Conservation (phyloP, 2,329 filamentous ascomycete species). For the Fusarium sarcochroum region DNA sequence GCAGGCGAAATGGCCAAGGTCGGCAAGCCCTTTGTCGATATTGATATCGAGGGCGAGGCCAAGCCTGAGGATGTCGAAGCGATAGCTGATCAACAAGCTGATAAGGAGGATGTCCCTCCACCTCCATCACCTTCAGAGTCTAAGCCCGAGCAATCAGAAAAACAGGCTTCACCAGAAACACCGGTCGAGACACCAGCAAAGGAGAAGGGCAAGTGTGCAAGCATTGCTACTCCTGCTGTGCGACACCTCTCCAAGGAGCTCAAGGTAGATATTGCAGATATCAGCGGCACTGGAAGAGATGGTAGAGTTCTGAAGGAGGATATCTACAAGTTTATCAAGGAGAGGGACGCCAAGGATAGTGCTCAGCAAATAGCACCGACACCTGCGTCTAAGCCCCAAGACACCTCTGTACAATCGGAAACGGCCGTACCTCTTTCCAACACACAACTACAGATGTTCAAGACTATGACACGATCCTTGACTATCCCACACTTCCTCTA, state of each 20-base stretch:
- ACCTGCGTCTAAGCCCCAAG: constrained; percentile 38
- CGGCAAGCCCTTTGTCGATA: constrained; percentile 93
- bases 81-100: constrained; percentile 53
- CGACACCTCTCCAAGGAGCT: constrained; percentile 87
- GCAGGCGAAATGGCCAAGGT: constrained; percentile 97
- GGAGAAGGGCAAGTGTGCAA: constrained; percentile 74
- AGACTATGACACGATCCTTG: constrained; percentile 93
- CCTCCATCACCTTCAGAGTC: constrained; percentile 38
- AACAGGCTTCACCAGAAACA: constrained; percentile 9
- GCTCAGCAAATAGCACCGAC: constrained; percentile 41
- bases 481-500: constrained; percentile 96
- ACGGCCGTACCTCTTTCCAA: constrained; percentile 78
- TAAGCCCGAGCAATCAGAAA: constrained; percentile 27
- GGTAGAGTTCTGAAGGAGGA: constrained; percentile 95
- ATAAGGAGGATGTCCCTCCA: constrained; percentile 48
- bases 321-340: constrained; percentile 78
- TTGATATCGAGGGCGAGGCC: constrained; percentile 87
- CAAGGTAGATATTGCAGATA: constrained; percentile 81
- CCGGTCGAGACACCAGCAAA: constrained; percentile 43
- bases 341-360: constrained; percentile 58
- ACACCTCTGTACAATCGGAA: constrained; percentile 72
- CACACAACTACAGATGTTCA: constrained; percentile 95
- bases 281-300: constrained; percentile 89
- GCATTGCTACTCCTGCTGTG: constrained; percentile 91
- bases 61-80: constrained; percentile 59